A percentile compares a stretch with the other conserved stretches of the same genome.
Evolutionary conservation across 805 yeast genomes (phyloP).

Genomic region (Yarrowia hollandica): DNA sequence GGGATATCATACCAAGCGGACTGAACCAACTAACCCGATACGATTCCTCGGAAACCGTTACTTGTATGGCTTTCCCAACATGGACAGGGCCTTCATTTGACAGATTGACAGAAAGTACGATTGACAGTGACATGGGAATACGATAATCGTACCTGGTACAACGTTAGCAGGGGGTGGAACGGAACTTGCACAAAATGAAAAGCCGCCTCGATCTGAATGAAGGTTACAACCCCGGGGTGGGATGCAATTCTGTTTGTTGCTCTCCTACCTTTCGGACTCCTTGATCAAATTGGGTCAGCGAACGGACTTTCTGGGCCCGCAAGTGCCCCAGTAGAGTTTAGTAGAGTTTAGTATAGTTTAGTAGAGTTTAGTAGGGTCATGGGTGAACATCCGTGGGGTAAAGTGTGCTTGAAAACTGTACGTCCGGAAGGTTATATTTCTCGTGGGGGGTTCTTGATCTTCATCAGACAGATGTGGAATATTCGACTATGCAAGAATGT

Average conservation of each 20-base stretch:
- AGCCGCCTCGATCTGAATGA: neutral
- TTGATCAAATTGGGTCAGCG: neutral
- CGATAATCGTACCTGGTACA: too few species aligned
- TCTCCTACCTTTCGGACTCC: neutral
- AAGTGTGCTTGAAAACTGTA: neutral
- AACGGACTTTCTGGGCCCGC: neutral
- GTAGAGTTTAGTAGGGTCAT: neutral
- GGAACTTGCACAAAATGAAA: too few species aligned
- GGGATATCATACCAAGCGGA: too few species aligned
- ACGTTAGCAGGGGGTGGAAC: too few species aligned
- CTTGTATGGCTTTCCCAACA: too few species aligned
- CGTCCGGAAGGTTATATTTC: neutral
- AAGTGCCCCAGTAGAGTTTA: too few species aligned
- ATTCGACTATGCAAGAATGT: neutral
- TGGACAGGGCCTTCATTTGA: too few species aligned
- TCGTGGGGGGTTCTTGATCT: neutral
- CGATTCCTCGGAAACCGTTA: too few species aligned
- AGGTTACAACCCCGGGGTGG: neutral
- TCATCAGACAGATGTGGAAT: neutral
- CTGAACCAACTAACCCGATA: too few species aligned
- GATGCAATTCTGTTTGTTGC: neutral
- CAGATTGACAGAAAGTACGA: too few species aligned
- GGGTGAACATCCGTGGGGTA: slow-evolving; percentile 6
- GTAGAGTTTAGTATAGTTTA: neutral
- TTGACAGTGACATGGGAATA: too few species aligned